Evolutionary conservation across 495 filamentous ascomycete species (phyloP).

Genomic region (Pseudevernia furfuracea): DNA sequence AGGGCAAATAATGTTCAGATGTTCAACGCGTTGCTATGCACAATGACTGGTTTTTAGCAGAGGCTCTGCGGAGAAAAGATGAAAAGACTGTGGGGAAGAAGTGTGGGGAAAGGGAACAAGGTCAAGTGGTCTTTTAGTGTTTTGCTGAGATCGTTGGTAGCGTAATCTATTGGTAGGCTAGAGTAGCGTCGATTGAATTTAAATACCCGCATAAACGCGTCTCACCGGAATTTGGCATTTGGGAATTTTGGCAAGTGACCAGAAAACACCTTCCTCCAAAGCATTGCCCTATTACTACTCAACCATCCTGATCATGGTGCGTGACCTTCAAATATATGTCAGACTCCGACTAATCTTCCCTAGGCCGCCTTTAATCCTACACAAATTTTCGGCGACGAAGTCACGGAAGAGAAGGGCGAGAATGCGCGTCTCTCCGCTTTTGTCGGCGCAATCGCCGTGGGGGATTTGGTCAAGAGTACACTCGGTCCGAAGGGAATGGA

Average conservation of each 20-base stretch:
- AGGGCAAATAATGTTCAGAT: background rate
- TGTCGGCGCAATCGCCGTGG: constrained; percentile 94
- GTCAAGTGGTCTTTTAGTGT: background rate
- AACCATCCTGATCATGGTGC: constrained; percentile 10
- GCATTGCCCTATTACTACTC: background rate
- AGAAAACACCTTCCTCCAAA: background rate
- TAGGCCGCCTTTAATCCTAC: constrained; percentile 61
- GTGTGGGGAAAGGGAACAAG: background rate
- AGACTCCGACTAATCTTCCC: background rate
- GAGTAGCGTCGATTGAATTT: background rate
- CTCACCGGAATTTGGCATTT: background rate
- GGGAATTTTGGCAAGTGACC: constrained; percentile 10
- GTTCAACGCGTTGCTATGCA: background rate
- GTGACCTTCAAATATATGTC: background rate
- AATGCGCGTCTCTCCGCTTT: constrained; percentile 97
- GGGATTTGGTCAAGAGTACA: constrained; percentile 94
- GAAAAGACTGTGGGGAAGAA: too few species aligned
- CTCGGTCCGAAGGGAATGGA: constrained; percentile 98
- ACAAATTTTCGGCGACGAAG: constrained; percentile 97
- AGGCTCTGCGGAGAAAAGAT: background rate
- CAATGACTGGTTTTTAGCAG: background rate
- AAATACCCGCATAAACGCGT: background rate
- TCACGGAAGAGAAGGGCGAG: constrained; percentile 96
- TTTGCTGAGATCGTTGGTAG: background rate
- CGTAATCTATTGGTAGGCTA: background rate